A percentile compares a stretch with the other conserved stretches of the same genome.
Conservation (phyloP, 306 rosid genomes). For the Lathyrus oleraceus region DNA sequence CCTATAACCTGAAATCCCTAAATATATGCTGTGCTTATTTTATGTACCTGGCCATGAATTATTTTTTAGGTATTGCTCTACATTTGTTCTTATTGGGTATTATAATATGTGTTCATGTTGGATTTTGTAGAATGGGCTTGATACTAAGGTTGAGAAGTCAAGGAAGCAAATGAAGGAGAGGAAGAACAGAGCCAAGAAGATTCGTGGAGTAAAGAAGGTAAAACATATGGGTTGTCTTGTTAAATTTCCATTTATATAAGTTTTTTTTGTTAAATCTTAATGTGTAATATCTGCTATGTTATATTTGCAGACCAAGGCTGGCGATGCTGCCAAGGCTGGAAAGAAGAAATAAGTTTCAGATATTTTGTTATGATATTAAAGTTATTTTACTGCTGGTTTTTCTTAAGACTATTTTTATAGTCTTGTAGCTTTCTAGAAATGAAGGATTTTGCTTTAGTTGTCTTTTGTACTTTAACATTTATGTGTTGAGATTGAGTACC, state of each 20-base stretch:
- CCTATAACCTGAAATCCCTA: background rate
- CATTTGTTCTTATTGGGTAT: background rate
- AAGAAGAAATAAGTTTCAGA: conserved; percentile 70
- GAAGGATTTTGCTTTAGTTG: conserved; percentile 28
- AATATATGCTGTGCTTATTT: too few species aligned
- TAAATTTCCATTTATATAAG: background rate
- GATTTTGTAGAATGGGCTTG: conserved; percentile 75
- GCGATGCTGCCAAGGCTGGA: conserved; percentile 81
- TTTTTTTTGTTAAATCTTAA: conserved; percentile 5
- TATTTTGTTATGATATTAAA: conserved; percentile 16
- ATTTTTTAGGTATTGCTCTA: background rate
- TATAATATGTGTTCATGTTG: background rate
- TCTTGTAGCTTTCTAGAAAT: conserved; percentile 32
- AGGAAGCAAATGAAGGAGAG: conserved; percentile 95
- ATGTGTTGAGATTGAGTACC: conserved; percentile 28
- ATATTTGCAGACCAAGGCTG: conserved; percentile 72
- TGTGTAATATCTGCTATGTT: background rate
- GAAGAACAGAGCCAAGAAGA: conserved; percentile 83
- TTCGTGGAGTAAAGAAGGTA: conserved; percentile 89
- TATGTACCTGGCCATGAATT: background rate
- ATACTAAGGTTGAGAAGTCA: conserved; percentile 74
- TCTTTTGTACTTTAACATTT: conserved; percentile 22
- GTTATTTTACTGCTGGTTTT: conserved; percentile 26
- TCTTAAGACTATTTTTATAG: conserved; percentile 32
- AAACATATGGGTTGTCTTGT: background rate